Conservation (phyloP, 2,329 filamentous ascomycete genomes). For the Elsinoe arachidis region DNA sequence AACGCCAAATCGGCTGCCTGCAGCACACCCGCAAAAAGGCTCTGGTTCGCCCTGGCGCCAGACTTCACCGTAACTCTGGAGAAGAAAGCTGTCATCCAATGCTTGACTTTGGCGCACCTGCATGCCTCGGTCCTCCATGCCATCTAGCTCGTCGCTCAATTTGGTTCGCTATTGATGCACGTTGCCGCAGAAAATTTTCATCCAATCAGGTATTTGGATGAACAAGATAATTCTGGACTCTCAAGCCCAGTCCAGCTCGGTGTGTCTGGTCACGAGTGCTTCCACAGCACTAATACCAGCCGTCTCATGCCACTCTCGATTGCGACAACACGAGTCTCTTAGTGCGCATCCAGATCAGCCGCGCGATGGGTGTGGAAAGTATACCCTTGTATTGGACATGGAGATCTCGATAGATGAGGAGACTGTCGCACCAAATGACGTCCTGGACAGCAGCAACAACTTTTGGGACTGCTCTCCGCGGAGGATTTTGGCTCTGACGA, state of each 20-base stretch:
- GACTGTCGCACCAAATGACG: neutral
- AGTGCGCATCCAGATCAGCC: neutral
- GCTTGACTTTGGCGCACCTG: neutral
- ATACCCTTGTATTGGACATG: neutral
- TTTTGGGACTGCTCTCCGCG: neutral
- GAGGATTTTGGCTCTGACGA: neutral
- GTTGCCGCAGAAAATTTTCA: neutral
- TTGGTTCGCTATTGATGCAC: neutral
- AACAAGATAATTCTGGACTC: neutral
- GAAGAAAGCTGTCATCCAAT: conserved; percentile 6
- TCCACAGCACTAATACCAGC: neutral
- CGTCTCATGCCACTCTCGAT: neutral
- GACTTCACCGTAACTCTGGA: neutral
- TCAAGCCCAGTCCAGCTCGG: too few species aligned
- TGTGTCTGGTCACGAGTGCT: neutral
- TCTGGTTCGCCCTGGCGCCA: conserved; percentile 7
- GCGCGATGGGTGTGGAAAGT: neutral
- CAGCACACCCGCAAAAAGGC: neutral
- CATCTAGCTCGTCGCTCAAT: neutral
- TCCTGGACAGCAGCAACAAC: neutral
- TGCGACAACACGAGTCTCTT: neutral
- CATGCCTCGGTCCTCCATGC: conserved; percentile 1
- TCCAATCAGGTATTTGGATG: neutral
- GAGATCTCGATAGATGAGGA: conserved; percentile 4
- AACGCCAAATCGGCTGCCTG: conserved; percentile 5